phyloP scores from a whole-genome alignment of 208 protist genomes.

The Strigomonas culicis region DNA sequence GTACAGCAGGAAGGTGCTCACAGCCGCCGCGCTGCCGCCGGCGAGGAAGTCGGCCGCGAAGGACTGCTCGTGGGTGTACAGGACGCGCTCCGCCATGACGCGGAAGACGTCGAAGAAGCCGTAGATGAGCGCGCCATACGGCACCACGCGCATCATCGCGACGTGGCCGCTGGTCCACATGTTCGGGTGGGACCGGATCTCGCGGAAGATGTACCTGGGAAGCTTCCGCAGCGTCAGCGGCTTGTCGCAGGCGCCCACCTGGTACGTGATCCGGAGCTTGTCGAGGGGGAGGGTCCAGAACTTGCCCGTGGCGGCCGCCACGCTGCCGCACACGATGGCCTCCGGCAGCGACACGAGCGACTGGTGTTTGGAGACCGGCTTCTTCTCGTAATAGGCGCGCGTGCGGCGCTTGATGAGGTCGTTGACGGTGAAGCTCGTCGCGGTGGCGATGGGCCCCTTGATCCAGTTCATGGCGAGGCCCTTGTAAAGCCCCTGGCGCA shows the following conservation, averaged over 20 bases:
- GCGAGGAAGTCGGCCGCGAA: constrained; percentile 77
- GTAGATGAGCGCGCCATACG: constrained; percentile 93
- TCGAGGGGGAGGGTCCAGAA: constrained; percentile 91
- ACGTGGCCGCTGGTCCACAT: constrained; percentile 89
- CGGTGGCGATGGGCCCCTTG: constrained; percentile 89
- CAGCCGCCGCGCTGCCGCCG: constrained; percentile 79
- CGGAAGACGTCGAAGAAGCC: constrained; percentile 91
- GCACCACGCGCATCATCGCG: constrained; percentile 90
- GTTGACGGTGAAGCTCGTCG: constrained; percentile 90
- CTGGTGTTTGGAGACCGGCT: constrained; percentile 24
- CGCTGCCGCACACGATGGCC: constrained; percentile 83
- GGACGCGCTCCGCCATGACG: constrained; percentile 49
- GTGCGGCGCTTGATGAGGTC: constrained; percentile 83
- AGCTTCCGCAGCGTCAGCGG: neutral
- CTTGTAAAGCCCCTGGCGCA: constrained; percentile 82
- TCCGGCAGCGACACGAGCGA: constrained; percentile 68
- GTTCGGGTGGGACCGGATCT: constrained; percentile 60
- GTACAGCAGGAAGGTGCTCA: constrained; percentile 84
- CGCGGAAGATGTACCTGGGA: constrained; percentile 31
- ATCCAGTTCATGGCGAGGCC: constrained; percentile 94
- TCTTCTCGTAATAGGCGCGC: constrained; percentile 65
- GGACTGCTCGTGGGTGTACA: constrained; percentile 69
- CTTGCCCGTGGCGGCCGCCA: constrained; percentile 89
- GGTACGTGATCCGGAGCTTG: constrained; percentile 92
- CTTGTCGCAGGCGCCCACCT: constrained; percentile 50